A percentile compares a stretch with the other conserved stretches of the same genome.
Evolutionary conservation across 305 asterid genomes (phyloP).

Genomic region (Coffea humblotiana): DNA sequence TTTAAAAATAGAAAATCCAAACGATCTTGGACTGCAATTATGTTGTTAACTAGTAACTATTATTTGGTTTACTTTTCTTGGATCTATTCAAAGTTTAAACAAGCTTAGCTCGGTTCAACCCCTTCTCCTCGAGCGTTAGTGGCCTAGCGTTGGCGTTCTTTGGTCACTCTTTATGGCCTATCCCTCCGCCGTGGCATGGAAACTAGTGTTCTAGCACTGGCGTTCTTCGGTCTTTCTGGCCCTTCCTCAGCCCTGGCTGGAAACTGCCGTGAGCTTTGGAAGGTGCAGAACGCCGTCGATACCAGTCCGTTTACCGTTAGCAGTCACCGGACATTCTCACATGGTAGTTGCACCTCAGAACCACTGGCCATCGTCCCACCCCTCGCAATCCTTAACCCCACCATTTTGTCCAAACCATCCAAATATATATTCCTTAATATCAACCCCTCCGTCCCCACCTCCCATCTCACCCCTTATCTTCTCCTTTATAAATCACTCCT

Average conservation of each 20-base stretch:
- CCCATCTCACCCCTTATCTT: background rate
- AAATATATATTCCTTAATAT: slow-evolving; percentile 11
- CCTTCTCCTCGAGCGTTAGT: too few relatives aligned
- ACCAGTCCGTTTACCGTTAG: slow-evolving; percentile 17
- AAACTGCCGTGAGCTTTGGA: background rate
- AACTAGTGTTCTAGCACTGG: too few relatives aligned
- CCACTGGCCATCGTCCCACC: slow-evolving; percentile 18
- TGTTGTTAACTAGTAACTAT: too few relatives aligned
- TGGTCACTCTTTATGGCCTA: too few relatives aligned
- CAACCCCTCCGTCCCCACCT: background rate
- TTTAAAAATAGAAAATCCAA: too few relatives aligned
- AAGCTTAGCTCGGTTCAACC: too few relatives aligned
- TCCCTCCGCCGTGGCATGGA: too few relatives aligned
- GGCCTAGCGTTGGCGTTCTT: too few relatives aligned
- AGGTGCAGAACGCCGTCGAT: slow-evolving; percentile 4
- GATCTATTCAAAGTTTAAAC: too few relatives aligned
- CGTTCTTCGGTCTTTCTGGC: too few relatives aligned
- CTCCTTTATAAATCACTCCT: slow-evolving; percentile 4
- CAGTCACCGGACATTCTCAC: slow-evolving; percentile 29
- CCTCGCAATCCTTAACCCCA: background rate
- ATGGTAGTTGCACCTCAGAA: slow-evolving; percentile 25
- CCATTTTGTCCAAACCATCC: slow-evolving; percentile 15
- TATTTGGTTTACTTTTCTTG: too few relatives aligned
- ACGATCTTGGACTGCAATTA: too few relatives aligned
- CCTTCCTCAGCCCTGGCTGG: background rate